These are phyloP conservation scores for Erodium maritimum DNA, from an alignment of 345 rosid genomes.

Conservation along the genomic window DNA sequence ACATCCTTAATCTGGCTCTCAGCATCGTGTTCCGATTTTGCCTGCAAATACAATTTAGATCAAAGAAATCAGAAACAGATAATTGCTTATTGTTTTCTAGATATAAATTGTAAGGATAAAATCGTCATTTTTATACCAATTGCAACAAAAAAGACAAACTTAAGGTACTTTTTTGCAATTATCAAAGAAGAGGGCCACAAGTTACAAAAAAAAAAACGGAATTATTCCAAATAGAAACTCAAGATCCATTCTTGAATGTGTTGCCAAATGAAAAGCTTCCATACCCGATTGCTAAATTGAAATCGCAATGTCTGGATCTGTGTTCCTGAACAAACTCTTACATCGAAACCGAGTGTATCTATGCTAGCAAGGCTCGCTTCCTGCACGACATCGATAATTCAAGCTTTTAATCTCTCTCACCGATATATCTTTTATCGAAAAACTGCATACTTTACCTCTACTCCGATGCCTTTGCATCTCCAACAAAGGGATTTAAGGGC, in stretches of 20 bases:
- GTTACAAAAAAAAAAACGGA: too few relatives aligned
- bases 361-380: conserved; percentile 53
- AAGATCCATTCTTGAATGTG: too few relatives aligned
- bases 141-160: too few relatives aligned
- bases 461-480: conserved; percentile 71
- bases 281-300: conserved; percentile 61
- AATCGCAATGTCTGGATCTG: conserved; percentile 73
- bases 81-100: too few relatives aligned
- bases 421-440: not conserved
- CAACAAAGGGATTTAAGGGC: conserved; percentile 74
- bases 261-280: too few relatives aligned
- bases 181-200: too few relatives aligned
- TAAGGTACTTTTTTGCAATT: too few relatives aligned
- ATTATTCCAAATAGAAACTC: too few relatives aligned
- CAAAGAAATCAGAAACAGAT: not conserved
- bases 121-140: too few relatives aligned
- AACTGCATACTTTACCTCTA: conserved; percentile 42
- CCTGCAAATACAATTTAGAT: conserved; percentile 34
- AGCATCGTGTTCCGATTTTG: conserved; percentile 65
- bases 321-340: conserved; percentile 77
- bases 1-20: conserved; percentile 66
- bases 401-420: too few relatives aligned
- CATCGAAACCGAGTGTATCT: conserved; percentile 76
- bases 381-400: conserved; percentile 20
- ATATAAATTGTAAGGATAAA: too few relatives aligned